phyloP scores from a whole-genome alignment of 75 land plant species.

The Cunninghamia lanceolata region DNA sequence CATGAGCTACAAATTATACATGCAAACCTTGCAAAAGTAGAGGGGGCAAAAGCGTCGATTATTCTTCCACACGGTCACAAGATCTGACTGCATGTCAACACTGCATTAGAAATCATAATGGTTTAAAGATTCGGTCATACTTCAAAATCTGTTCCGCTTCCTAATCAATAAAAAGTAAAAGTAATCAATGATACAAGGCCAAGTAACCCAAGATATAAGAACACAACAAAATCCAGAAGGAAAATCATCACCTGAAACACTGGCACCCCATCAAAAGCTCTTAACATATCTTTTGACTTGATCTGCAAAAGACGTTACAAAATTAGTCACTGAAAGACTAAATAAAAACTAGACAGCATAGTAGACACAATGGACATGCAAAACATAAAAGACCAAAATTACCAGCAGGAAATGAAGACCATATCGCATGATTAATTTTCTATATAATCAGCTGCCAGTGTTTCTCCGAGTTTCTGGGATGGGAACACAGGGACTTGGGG shows the following conservation, averaged over 20 bases:
- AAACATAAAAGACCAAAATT: neutral
- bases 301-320: constrained; percentile 33
- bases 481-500: no score
- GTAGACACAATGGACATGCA: neutral
- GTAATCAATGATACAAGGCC: neutral
- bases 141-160: neutral
- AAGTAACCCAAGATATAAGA: neutral
- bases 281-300: constrained; percentile 52
- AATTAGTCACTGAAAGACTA: neutral
- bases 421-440: neutral
- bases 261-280: constrained; percentile 97
- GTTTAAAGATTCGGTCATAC: constrained; percentile 7
- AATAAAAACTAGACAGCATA: neutral
- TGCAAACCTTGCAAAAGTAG: constrained; percentile 82
- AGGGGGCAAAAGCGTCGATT: constrained; percentile 84
- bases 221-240: neutral
- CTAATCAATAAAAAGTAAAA: no score
- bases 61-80: constrained; percentile 77
- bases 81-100: constrained; percentile 74
- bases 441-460: no score
- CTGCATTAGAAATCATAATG: constrained; percentile 11
- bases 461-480: no score
- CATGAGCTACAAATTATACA: neutral
- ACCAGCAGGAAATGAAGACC: neutral
- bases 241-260: constrained; percentile 79